Evolutionary conservation across 192 early-diverging fungal species (phyloP).

Genomic region (Mortierella claussenii): DNA sequence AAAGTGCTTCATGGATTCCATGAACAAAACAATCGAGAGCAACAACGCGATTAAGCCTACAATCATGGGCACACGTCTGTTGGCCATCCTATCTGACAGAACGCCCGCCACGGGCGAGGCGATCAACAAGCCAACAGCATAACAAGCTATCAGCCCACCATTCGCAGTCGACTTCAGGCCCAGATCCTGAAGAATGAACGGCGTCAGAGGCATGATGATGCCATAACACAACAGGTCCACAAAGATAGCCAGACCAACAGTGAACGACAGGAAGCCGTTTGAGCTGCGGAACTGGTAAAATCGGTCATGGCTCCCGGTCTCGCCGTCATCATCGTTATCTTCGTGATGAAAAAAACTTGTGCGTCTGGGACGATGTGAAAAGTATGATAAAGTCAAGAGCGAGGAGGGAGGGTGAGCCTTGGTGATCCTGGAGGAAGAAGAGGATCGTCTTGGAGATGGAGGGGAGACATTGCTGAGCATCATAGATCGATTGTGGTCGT

Average conservation of each 20-base stretch:
- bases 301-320: neutral
- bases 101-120: slow-evolving; percentile 29
- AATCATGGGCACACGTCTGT: slow-evolving; percentile 49
- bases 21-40: slow-evolving; percentile 35
- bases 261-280: slow-evolving; percentile 20
- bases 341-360: no score
- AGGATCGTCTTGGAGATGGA: neutral
- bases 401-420: no score
- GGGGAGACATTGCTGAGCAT: no score
- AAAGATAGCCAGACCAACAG: slow-evolving; percentile 30
- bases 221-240: slow-evolving; percentile 44
- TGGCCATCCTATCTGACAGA: slow-evolving; percentile 36
- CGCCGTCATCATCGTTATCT: no score
- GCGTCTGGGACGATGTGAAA: no score
- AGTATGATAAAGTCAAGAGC: no score
- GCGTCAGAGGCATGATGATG: slow-evolving; percentile 44
- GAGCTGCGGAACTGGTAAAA: slow-evolving; percentile 15
- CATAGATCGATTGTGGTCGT: no score
- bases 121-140: slow-evolving; percentile 28
- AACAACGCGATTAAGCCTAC: slow-evolving; percentile 38
- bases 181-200: slow-evolving; percentile 27
- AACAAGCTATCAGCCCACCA: slow-evolving; percentile 36
- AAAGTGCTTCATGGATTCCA: slow-evolving; percentile 46
- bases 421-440: neutral
- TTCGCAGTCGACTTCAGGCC: slow-evolving; percentile 30